Base-by-base conservation (phyloP, 257 asterid species). In the Verbena officinalis region DNA sequence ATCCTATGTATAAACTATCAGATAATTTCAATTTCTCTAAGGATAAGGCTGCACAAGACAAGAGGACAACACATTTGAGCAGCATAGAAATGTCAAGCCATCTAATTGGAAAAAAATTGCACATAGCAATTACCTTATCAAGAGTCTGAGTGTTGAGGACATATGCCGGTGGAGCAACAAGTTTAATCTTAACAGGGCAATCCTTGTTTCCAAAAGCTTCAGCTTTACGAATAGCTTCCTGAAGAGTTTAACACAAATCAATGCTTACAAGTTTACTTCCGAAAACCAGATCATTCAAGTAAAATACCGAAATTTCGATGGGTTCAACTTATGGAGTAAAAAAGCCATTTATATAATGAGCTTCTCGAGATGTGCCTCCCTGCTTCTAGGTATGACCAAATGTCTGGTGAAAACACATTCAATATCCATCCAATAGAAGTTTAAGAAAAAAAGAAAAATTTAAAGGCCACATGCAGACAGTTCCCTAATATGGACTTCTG, bases 161-260 rank as follows among this genome's bases (percentile, higher is more conserved):
- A 70, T 79, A 83, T 62, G 87, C 83, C 36, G 92, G 95, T 54
- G 92, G 86, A 49, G 90, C 85, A 69, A 87, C 88, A 43, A 84
- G 95, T 77, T 84, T 85, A 69, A 82, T 87, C 79, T 87, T 87
- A 62, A 87, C 93, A 4, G 90, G 92, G 73, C 95, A 87, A 70
- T 87, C 95, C 62, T 72, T 66, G 70, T 84, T 87, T 12, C 95
- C 95, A 52, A 86, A 93, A 71, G 92, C 95, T 79, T 87, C 95
- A 54, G 95, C 93, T 77, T 87, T 87, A 17, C 95, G 88, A 93
- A 87, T 87, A 7, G 95, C 95, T 39, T 79, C 95, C 95, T 87
- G 69, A 39, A 62, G 56, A 68, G 62, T 49, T 55, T 42, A 58
- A 42, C 50, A 54, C 36, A 42, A 16, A 27, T 24, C 7, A 62